A percentile compares a stretch with the other conserved stretches of the same genome.
These are phyloP conservation scores for Talaromyces rugulosus DNA, from an alignment of 2,329 filamentous ascomycete genomes.

Conservation along the genomic window DNA sequence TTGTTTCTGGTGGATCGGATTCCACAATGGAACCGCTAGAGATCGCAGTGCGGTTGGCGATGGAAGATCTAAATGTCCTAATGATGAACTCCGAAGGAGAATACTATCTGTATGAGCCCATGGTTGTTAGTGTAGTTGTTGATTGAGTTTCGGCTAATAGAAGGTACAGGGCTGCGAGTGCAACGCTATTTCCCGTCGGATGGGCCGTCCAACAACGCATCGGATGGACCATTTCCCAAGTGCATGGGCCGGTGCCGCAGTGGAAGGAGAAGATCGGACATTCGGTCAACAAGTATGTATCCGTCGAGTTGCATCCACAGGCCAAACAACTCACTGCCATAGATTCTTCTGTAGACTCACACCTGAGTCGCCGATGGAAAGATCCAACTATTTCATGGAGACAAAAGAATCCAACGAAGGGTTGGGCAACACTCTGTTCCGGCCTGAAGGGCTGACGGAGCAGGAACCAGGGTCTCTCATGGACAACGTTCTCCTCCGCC, in stretches of 20 bases:
- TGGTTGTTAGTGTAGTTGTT: background rate
- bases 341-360: slow-evolving; percentile 47
- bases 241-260: slow-evolving; percentile 45
- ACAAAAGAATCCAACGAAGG: slow-evolving; percentile 34
- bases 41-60: slow-evolving; percentile 45
- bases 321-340: slow-evolving; percentile 3
- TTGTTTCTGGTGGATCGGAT: slow-evolving; percentile 32
- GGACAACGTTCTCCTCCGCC: slow-evolving; percentile 44
- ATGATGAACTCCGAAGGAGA: slow-evolving; percentile 43
- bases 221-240: slow-evolving; percentile 44
- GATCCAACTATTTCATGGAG: slow-evolving; percentile 49
- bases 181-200: slow-evolving; percentile 51
- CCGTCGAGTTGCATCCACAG: background rate
- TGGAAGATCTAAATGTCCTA: slow-evolving; percentile 51
- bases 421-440: slow-evolving; percentile 42
- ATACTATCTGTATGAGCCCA: slow-evolving; percentile 42
- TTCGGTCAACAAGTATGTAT: slow-evolving; percentile 40
- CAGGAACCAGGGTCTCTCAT: slow-evolving; percentile 32
- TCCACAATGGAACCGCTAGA: slow-evolving; percentile 44
- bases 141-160: background rate
- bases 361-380: slow-evolving; percentile 43
- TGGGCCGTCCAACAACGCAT: slow-evolving; percentile 49
- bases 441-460: slow-evolving; percentile 37
- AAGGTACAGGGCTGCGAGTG: slow-evolving; percentile 42
- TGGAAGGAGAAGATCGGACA: slow-evolving; percentile 47